Conservation (phyloP, 306 rosid genomes). For the Prunus davidiana region DNA sequence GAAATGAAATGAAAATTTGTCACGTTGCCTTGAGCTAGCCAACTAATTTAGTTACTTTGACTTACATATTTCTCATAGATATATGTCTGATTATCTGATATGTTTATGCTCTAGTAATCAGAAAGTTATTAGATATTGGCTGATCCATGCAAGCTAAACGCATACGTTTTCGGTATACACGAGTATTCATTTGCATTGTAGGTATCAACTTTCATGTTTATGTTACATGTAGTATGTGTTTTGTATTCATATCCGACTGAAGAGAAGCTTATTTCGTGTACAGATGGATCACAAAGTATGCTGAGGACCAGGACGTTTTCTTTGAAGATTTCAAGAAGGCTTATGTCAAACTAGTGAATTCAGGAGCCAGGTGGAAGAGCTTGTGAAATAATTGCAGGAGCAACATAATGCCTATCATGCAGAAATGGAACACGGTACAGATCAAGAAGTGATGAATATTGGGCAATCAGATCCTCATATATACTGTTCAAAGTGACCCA, state of each 20-base stretch:
- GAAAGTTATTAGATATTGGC: too few relatives aligned
- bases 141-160: too few relatives aligned
- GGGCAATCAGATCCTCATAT: too few relatives aligned
- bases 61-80: background rate
- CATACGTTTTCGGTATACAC: too few relatives aligned
- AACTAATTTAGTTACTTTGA: background rate
- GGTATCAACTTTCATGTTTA: background rate
- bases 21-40: background rate
- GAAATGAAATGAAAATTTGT: background rate
- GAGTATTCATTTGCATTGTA: background rate
- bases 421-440: background rate
- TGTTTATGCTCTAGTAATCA: too few relatives aligned
- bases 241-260: slow-evolving; percentile 23
- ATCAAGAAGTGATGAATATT: background rate
- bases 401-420: background rate
- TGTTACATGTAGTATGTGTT: background rate
- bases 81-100: background rate
- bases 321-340: slow-evolving; percentile 81
- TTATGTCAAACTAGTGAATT: slow-evolving; percentile 79
- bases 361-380: slow-evolving; percentile 80
- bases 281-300: slow-evolving; percentile 87
- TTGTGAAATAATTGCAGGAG: slow-evolving; percentile 27
- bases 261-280: slow-evolving; percentile 21
- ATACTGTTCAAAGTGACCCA: too few relatives aligned
- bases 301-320: slow-evolving; percentile 65